Evolutionary conservation across 1,139 yeast species (phyloP).

Genomic region (Kodamaea arcana): DNA sequence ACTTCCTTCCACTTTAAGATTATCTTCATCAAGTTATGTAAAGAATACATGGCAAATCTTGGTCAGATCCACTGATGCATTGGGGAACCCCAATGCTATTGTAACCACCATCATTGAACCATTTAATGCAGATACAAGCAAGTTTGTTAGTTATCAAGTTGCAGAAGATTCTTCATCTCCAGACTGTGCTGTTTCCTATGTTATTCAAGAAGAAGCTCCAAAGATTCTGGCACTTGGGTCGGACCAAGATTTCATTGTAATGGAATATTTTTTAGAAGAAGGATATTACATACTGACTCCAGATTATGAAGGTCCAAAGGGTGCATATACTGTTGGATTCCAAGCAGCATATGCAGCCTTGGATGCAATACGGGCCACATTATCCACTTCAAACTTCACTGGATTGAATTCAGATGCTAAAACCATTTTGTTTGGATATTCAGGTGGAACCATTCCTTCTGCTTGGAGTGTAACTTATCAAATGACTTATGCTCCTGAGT

Average conservation of each 20-base stretch:
- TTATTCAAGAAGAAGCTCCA: conserved; percentile 15
- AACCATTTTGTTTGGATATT: conserved; percentile 13
- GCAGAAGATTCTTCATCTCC: conserved; percentile 29
- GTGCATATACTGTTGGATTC: conserved; percentile 27
- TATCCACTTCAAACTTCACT: conserved; percentile 16
- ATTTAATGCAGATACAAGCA: conserved; percentile 23
- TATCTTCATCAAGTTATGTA: conserved; percentile 14
- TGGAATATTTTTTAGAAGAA: conserved; percentile 15
- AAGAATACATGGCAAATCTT: conserved; percentile 26
- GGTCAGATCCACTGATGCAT: conserved; percentile 29
- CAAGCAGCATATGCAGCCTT: conserved; percentile 26
- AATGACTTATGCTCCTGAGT: conserved; percentile 31
- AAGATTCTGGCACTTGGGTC: conserved; percentile 14
- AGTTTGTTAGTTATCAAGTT: conserved; percentile 28
- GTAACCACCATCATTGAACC: conserved; percentile 32
- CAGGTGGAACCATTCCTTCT: conserved; percentile 33
- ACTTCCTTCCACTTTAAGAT: conserved; percentile 18
- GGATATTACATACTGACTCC: conserved; percentile 33
- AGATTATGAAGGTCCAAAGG: conserved; percentile 30
- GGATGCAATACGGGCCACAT: conserved; percentile 25
- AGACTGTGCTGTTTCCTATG: conserved; percentile 33
- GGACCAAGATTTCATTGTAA: conserved; percentile 21
- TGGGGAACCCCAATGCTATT: conserved; percentile 28
- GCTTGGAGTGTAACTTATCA: conserved; percentile 35
- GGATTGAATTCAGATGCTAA: conserved; percentile 19